These are phyloP conservation scores for Neonectria sp. DNA, from an alignment of 2,329 filamentous ascomycete species.

Conservation along the genomic window DNA sequence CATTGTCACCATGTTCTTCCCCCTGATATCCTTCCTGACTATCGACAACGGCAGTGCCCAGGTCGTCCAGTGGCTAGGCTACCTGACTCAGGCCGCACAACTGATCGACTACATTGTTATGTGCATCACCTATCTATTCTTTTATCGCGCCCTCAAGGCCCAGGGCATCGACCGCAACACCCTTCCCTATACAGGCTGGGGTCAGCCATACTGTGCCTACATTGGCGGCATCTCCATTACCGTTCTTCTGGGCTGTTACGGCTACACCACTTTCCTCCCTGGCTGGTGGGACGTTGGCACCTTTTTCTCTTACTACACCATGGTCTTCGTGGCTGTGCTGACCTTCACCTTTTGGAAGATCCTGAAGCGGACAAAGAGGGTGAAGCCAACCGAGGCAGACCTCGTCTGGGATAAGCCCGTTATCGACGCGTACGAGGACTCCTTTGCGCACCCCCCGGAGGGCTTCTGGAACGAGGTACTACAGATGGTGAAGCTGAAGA, in stretches of 20 bases:
- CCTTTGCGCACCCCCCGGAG: constrained; percentile 1
- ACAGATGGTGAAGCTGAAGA: constrained; percentile 16
- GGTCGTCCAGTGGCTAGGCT: constrained; percentile 66
- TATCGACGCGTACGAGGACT: constrained; percentile 27
- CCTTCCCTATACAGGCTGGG: constrained; percentile 69
- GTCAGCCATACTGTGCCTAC: constrained; percentile 68
- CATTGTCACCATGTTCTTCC: constrained; percentile 23
- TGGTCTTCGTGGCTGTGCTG: constrained; percentile 47
- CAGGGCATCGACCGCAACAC: constrained; percentile 65
- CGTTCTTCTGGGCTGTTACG: constrained; percentile 54
- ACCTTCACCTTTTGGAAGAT: constrained; percentile 26
- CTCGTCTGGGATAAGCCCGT: constrained; percentile 27
- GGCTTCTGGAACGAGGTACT: constrained; percentile 21
- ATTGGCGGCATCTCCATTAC: constrained; percentile 55
- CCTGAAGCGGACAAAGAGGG: constrained; percentile 19
- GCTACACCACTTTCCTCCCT: constrained; percentile 64
- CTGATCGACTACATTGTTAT: constrained; percentile 74
- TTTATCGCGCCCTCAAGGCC: constrained; percentile 65
- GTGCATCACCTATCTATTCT: constrained; percentile 60
- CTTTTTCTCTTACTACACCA: constrained; percentile 68
- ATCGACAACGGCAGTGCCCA: constrained; percentile 1
- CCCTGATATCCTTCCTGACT: constrained; percentile 3
- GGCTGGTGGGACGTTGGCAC: constrained; percentile 60
- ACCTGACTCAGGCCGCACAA: constrained; percentile 67
- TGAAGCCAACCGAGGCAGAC: constrained; percentile 20